Conservation (phyloP, 768 basidiomycete genomes). For the Russula lepida region DNA sequence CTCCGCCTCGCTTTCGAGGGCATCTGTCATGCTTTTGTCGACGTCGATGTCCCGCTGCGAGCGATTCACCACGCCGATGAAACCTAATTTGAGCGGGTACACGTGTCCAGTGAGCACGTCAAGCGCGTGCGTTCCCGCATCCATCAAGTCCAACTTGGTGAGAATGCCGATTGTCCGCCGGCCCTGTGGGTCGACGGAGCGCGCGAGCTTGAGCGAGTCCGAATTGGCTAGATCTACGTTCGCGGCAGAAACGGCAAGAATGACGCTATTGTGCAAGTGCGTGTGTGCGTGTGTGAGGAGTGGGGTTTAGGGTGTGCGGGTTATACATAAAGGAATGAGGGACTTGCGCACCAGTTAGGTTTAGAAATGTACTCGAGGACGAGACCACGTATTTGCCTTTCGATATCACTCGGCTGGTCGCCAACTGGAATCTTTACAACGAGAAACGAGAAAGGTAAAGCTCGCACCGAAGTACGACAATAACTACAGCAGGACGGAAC, state of each 20-base stretch:
- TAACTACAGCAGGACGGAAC: neutral
- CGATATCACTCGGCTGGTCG: constrained; percentile 97
- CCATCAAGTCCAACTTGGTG: constrained; percentile 98
- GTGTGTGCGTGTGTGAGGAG: neutral
- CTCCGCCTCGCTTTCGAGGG: constrained; percentile 75
- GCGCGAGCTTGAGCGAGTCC: constrained; percentile 92
- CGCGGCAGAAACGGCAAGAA: constrained; percentile 93
- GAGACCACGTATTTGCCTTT: constrained; percentile 88
- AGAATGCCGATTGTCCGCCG: constrained; percentile 94
- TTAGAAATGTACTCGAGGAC: constrained; percentile 96
- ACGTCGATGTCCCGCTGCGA: constrained; percentile 96
- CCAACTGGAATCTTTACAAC: constrained; percentile 76
- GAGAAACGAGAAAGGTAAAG: neutral
- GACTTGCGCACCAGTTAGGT: constrained; percentile 70
- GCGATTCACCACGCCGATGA: constrained; percentile 96
- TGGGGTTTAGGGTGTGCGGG: neutral
- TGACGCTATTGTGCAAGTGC: constrained; percentile 49
- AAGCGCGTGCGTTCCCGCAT: constrained; percentile 94
- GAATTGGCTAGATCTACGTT: constrained; percentile 99
- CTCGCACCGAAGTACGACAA: neutral
- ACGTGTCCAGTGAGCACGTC: constrained; percentile 95
- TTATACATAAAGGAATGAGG: neutral
- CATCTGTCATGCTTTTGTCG: constrained; percentile 78
- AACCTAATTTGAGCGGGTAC: constrained; percentile 96
- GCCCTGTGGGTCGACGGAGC: constrained; percentile 91